Base-by-base conservation (phyloP, 805 yeast genomes). In the Wickerhamiella brachini region DNA sequence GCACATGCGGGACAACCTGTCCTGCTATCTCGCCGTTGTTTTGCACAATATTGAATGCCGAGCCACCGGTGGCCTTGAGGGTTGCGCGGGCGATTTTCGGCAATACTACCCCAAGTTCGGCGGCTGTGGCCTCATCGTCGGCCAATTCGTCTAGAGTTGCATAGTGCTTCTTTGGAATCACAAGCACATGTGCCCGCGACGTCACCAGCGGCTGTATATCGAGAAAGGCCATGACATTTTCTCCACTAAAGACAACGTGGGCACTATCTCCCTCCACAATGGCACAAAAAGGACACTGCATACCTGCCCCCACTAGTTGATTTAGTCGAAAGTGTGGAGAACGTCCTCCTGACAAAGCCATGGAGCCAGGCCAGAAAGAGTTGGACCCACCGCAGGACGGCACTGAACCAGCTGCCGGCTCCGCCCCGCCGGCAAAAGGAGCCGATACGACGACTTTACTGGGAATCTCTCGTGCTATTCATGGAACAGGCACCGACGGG, bases 1-100 rank as follows among this genome's bases (percentile, higher is more conserved):
- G 97, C n/a, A 90, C 73, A 65, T 90, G 97, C 10, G 95, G 95
- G 1, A 90, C 81, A 8, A 87, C 78, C 64, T 90, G 97, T 1
- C 97, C 97, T 1, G 95, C 89, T 31, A 82, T 89, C 0, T 82
- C 80, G 0, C 97, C 97, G 64, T 90, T 68, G 57, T 68, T 68
- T 50, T 67, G 71, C 13, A 68, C 62, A 12, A 68, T 56, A 48
- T 68, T 68, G 58, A 59, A 65, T 7, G 63, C 68, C 10, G 53
- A 49, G 13, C 59, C 56, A 3, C 55, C 60, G 3, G 58, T 49
- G 18, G 55, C 56, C 10, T 54, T 41, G 21, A 50, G 50, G 24
- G 61, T 52, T 1, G 65, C 66, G 15, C 53, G 49, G 23, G 63
- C 55, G 17, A 67, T 59, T 2, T 50, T 43, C 12, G 67, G 58